Evolutionary conservation across 768 basidiomycete species (phyloP).

Genomic region (Collybia nuda): DNA sequence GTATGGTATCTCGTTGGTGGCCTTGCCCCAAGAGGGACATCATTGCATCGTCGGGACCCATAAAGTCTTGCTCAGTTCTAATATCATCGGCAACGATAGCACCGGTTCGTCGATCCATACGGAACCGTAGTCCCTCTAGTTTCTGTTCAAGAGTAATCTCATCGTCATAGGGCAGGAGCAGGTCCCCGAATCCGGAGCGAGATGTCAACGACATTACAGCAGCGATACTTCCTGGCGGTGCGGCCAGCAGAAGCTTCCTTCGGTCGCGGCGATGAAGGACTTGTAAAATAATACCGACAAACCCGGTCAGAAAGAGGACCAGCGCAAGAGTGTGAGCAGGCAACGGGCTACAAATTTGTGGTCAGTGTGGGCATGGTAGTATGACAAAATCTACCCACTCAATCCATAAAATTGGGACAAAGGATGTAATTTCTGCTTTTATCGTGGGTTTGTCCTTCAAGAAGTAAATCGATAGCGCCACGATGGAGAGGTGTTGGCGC

Average conservation of each 20-base stretch:
- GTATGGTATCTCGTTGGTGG: slow-evolving; percentile 5
- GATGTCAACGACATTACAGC: slow-evolving; percentile 54
- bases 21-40: slow-evolving; percentile 30
- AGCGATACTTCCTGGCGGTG: slow-evolving; percentile 62
- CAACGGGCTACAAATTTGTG: slow-evolving; percentile 38
- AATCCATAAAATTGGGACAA: slow-evolving; percentile 51
- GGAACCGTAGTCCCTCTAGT: slow-evolving; percentile 50
- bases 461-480: slow-evolving; percentile 64
- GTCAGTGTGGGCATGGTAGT: neutral
- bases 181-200: slow-evolving; percentile 60
- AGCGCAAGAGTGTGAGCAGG: slow-evolving; percentile 50
- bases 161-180: slow-evolving; percentile 61
- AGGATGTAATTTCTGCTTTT: slow-evolving; percentile 35
- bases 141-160: slow-evolving; percentile 42
- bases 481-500: slow-evolving; percentile 50
- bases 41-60: slow-evolving; percentile 38
- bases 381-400: slow-evolving; percentile 42
- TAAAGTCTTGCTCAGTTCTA: slow-evolving; percentile 19
- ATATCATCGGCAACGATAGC: slow-evolving; percentile 61
- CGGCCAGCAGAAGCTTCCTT: slow-evolving; percentile 47
- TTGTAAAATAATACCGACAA: slow-evolving; percentile 48
- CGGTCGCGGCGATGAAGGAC: slow-evolving; percentile 45
- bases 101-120: slow-evolving; percentile 57
- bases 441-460: slow-evolving; percentile 36
- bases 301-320: slow-evolving; percentile 46